A percentile compares a stretch with the other conserved stretches of the same genome.
phyloP scores from a whole-genome alignment of 176 grass and related monocot genomes.

The Eremochloa ophiuroides region DNA sequence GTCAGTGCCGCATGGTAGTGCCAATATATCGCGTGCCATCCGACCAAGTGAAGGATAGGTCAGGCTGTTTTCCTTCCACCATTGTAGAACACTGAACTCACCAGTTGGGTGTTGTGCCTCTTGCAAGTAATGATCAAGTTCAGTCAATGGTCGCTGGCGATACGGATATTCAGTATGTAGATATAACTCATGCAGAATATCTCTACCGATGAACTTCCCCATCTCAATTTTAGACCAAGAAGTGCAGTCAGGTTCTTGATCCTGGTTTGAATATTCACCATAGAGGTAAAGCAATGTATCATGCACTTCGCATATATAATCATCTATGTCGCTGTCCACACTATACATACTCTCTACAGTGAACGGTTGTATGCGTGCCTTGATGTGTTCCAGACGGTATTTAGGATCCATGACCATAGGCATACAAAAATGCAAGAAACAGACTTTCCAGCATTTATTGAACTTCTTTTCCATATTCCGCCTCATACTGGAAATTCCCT shows the following conservation, averaged over 20 bases:
- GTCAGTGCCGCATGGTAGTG: not conserved
- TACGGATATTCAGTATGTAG: not conserved
- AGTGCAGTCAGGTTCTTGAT: not conserved
- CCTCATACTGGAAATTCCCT: not conserved
- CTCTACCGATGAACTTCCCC: not conserved
- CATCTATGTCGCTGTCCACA: not conserved
- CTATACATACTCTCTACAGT: not conserved
- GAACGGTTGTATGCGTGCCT: not conserved
- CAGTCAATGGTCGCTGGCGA: not conserved
- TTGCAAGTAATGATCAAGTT: slow-evolving; percentile 39
- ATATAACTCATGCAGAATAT: slow-evolving; percentile 15
- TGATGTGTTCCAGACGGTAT: not conserved
- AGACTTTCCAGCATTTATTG: not conserved
- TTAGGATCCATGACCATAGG: slow-evolving; percentile 22
- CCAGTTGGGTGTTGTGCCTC: not conserved
- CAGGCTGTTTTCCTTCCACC: slow-evolving; percentile 28
- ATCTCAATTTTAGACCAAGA: not conserved
- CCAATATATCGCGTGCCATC: slow-evolving; percentile 32
- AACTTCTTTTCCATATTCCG: slow-evolving; percentile 13
- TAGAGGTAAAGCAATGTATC: slow-evolving; percentile 14
- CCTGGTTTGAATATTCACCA: not conserved
- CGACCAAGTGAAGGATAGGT: slow-evolving; percentile 6
- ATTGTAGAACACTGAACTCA: not conserved
- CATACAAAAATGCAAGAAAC: slow-evolving; percentile 30
- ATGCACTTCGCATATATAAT: slow-evolving; percentile 19